Evolutionary conservation across 2,329 filamentous ascomycete genomes (phyloP), one percentile per base, ranked within the genome.

Genomic region (Colletotrichum cereale): DNA sequence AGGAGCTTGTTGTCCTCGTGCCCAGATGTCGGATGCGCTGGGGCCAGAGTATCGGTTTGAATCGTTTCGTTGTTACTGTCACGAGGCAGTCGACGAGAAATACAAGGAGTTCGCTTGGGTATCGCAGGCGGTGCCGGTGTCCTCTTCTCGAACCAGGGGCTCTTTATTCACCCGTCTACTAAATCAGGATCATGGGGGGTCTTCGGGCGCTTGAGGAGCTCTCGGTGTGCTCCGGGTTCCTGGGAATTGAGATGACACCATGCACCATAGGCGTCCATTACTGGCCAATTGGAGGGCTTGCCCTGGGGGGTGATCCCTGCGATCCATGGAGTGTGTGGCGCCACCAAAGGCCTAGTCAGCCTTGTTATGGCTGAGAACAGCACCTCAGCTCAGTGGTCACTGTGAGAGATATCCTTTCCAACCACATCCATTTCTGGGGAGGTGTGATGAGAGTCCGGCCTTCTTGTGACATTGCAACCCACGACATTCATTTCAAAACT

Each of bases 171-270:
- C 18, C 21, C 21, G 31, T 55, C 52, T 55, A 42, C 58, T 61
- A 50, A 38, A 52, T 57, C 34, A 55, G 63, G 31, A 70, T 67
- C 68, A 68, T 60, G 64, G 68, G 67, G 64, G 68, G 67, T 63
- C 65, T 56, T 56, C 50, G 18, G 52, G 21, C 29, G 52, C 31
- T n/a, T 29, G 29, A 55, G 52, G 36, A 31, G 29, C 29, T 29
- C 50, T 31, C 31, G 48, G 48, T 52, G 48, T 24, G 47, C 67
- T 71, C 67, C 42, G 62, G 50, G 34, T 62, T 26, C 31, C 57
- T 48, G 63, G 64, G 58, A 60, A 58, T 53, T 71, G 48, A 29
- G 36, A 70, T 66, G 70, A 70, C 70, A 72, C 53, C 61, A 72
- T 62, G 50, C 70, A 72, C 53, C 61, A 72, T 62, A 42, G 53